These are phyloP conservation scores for Spirogloea muscicola DNA, from an alignment of 139 green algal species.

Conservation along the genomic window DNA sequence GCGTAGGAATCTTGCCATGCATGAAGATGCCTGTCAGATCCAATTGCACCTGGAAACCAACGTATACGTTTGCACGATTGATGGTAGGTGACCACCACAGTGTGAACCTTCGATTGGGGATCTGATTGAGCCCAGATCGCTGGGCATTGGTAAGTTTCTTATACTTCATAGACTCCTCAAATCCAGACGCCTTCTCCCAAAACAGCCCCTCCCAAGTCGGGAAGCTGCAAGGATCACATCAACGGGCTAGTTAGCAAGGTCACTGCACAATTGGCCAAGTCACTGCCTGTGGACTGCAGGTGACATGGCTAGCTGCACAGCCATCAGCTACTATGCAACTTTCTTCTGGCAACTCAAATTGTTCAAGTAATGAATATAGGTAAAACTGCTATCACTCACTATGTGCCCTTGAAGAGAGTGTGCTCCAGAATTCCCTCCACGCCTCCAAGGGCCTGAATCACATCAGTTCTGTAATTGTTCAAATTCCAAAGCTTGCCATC, in stretches of 20 bases:
- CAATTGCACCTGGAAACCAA: conserved; percentile 99
- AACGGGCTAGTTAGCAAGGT: too few relatives aligned
- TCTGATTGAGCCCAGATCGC: conserved; percentile 96
- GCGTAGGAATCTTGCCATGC: conserved; percentile 98
- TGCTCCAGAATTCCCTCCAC: conserved; percentile 99
- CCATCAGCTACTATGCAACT: too few relatives aligned
- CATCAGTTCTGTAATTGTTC: conserved; percentile 97
- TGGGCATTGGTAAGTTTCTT: conserved; percentile 99
- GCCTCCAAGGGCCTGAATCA: conserved; percentile 95
- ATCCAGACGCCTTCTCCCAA: conserved; percentile 95
- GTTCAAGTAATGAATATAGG: too few relatives aligned
- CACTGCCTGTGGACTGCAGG: too few relatives aligned
- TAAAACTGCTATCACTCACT: too few relatives aligned
- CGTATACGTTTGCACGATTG: conserved; percentile 99
- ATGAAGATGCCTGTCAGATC: conserved; percentile 99
- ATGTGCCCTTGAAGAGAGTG: conserved; percentile 97
- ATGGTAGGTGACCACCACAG: conserved; percentile 99
- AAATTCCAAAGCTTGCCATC: conserved; percentile 99
- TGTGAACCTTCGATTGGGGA: conserved; percentile 98
- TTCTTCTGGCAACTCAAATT: too few relatives aligned
- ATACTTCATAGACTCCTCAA: conserved; percentile 96
- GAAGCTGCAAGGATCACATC: conserved; percentile 63
- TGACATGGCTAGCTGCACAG: too few relatives aligned
- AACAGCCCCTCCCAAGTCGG: conserved; percentile 99
- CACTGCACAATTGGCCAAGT: too few relatives aligned